Conservation (phyloP, 352 stramenopile genomes). For the Phytophthora ramorum region DNA sequence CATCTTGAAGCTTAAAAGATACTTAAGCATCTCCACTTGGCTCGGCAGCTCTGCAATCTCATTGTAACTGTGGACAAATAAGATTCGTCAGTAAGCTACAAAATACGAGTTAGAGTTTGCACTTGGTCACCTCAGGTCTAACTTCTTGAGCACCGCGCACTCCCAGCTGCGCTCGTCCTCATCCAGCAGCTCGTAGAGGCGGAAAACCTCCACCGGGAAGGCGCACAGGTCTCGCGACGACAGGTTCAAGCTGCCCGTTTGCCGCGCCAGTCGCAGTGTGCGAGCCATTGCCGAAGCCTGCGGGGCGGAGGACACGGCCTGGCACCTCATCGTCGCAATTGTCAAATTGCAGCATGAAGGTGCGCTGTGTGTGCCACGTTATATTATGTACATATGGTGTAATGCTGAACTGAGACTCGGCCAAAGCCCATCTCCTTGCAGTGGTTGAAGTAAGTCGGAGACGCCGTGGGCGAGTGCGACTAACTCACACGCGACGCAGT, state of each 20-base stretch:
- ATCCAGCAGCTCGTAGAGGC: constrained; percentile 66
- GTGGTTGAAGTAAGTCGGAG: constrained; percentile 1
- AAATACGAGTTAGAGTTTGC: neutral
- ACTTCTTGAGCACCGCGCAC: constrained; percentile 67
- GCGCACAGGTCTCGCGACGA: constrained; percentile 55
- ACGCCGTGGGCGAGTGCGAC: neutral
- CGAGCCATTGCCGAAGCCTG: constrained; percentile 33
- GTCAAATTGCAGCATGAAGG: neutral
- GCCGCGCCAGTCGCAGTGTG: constrained; percentile 60
- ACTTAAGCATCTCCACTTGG: constrained; percentile 55
- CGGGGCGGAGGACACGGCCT: constrained; percentile 4
- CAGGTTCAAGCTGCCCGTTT: constrained; percentile 68
- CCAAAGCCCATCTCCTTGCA: constrained; percentile 3
- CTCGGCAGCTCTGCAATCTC: constrained; percentile 64
- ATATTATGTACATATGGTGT: neutral
- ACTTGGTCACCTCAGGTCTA: constrained; percentile 65
- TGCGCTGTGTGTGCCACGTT: neutral
- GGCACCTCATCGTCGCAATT: constrained; percentile 39
- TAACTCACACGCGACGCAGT: neutral
- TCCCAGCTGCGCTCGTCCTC: constrained; percentile 81
- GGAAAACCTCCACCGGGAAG: constrained; percentile 70
- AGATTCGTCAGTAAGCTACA: neutral
- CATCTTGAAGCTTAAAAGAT: constrained; percentile 73
- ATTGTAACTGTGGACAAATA: constrained; percentile 62
- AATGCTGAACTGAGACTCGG: neutral